Evolutionary conservation across 148 eudicot species (phyloP).

Genomic region (Rhododendron ovatum): DNA sequence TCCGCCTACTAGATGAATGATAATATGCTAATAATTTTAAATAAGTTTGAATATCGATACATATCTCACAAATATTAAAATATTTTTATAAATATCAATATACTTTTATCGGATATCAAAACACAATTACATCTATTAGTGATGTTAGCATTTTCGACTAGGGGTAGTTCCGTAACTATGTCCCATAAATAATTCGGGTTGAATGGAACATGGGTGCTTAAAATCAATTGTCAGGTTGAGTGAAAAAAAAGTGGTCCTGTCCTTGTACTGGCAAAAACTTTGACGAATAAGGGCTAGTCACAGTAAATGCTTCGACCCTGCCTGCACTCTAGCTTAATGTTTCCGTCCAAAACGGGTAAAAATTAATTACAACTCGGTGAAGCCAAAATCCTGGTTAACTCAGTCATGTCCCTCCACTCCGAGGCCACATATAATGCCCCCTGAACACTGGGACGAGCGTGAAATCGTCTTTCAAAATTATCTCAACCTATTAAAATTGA

Average conservation of each 20-base stretch:
- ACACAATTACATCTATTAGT: too few species aligned
- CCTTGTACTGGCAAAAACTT: slow-evolving; percentile 10
- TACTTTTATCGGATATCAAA: neutral
- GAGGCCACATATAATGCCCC: too few species aligned
- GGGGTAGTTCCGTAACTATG: neutral
- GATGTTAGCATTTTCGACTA: too few species aligned
- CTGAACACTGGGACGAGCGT: too few species aligned
- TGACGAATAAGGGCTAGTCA: slow-evolving; percentile 19
- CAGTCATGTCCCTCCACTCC: too few species aligned
- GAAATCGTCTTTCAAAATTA: too few species aligned
- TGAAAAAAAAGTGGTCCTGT: slow-evolving; percentile 3
- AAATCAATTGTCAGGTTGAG: neutral
- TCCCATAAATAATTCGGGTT: neutral
- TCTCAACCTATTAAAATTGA: too few species aligned
- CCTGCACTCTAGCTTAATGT: neutral
- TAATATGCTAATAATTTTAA: too few species aligned
- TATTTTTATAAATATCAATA: too few species aligned
- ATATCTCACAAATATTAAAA: too few species aligned
- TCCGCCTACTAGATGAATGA: too few species aligned
- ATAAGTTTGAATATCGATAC: too few species aligned
- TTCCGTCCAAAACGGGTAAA: neutral
- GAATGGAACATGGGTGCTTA: slow-evolving; percentile 1
- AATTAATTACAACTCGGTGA: neutral
- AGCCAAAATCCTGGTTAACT: neutral
- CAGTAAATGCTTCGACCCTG: slow-evolving; percentile 19